Evolutionary conservation across 768 basidiomycete genomes (phyloP).

Genomic region (Rhizopogon vesiculosus): DNA sequence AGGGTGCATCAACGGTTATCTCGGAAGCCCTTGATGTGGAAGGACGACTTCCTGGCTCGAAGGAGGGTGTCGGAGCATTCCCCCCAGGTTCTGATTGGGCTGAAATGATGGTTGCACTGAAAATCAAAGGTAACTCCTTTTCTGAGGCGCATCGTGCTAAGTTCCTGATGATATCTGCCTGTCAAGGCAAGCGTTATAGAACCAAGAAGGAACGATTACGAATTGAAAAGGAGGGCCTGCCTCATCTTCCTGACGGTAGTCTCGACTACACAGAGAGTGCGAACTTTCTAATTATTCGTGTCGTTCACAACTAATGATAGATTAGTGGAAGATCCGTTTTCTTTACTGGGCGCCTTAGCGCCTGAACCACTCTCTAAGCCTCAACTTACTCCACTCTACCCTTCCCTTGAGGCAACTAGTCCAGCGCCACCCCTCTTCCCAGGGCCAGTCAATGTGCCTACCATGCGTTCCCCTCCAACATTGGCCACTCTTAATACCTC

Average conservation of each 20-base stretch:
- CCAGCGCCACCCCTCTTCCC: conserved; percentile 19
- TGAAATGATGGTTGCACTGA: conserved; percentile 65
- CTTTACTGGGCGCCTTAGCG: conserved; percentile 56
- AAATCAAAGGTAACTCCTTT: conserved; percentile 56
- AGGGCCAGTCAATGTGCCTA: conserved; percentile 23
- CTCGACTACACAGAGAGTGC: conserved; percentile 68
- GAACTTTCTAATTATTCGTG: conserved; percentile 16
- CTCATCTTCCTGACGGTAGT: conserved; percentile 70
- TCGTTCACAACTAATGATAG: conserved; percentile 2
- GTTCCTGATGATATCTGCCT: not conserved
- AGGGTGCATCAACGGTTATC: conserved; percentile 33
- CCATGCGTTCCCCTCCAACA: conserved; percentile 9
- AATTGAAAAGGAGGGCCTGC: conserved; percentile 75
- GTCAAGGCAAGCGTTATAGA: conserved; percentile 65
- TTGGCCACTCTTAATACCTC: conserved; percentile 15
- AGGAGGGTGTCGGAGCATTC: conserved; percentile 71
- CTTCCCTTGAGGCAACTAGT: conserved; percentile 27
- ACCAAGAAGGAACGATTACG: conserved; percentile 78
- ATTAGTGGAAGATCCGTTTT: conserved; percentile 79
- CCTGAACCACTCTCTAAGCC: conserved; percentile 57
- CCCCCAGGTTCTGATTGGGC: conserved; percentile 69
- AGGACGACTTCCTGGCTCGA: conserved; percentile 70
- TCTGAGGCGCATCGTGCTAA: not conserved
- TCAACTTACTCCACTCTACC: conserved; percentile 52
- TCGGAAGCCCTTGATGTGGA: conserved; percentile 58